phyloP scores from a whole-genome alignment of 2,329 filamentous ascomycete genomes.

The Ceratocystis cubensis region DNA sequence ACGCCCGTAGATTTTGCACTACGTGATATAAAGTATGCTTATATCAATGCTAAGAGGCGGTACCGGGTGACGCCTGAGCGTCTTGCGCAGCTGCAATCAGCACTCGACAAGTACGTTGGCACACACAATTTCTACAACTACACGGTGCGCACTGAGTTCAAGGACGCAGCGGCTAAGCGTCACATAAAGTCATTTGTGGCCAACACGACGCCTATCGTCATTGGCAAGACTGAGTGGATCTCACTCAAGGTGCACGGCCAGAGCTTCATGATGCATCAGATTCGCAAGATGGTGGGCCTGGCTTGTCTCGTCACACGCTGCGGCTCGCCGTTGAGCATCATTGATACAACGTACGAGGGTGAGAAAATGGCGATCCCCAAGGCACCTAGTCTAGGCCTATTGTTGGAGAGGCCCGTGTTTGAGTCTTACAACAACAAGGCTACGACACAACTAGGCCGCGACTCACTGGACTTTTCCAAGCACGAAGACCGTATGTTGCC shows the following conservation, averaged over 20 bases:
- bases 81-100: conserved; percentile 60
- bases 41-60: conserved; percentile 66
- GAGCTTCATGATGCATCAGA: conserved; percentile 99
- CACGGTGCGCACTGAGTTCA: conserved; percentile 74
- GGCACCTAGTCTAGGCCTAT: conserved; percentile 73
- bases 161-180: conserved; percentile 73
- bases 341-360: conserved; percentile 59
- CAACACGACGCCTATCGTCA: conserved; percentile 63
- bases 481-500: conserved; percentile 67
- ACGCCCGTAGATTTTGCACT: conserved; percentile 51
- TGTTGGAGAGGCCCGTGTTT: conserved; percentile 86
- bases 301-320: conserved; percentile 72
- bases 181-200: conserved; percentile 87
- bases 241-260: conserved; percentile 93
- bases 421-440: conserved; percentile 73
- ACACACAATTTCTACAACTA: conserved; percentile 96
- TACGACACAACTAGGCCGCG: conserved; percentile 47
- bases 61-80: conserved; percentile 69
- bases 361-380: conserved; percentile 81
- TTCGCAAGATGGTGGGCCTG: conserved; percentile 98
- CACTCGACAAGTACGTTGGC: conserved; percentile 63
- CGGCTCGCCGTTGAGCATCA: conserved; percentile 58
- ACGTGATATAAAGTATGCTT: conserved; percentile 62
- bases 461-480: conserved; percentile 64
- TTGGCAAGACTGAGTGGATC: conserved; percentile 88